Evolutionary conservation across 1,139 yeast species (phyloP).

Genomic region (Debaryomyces subglobosus): DNA sequence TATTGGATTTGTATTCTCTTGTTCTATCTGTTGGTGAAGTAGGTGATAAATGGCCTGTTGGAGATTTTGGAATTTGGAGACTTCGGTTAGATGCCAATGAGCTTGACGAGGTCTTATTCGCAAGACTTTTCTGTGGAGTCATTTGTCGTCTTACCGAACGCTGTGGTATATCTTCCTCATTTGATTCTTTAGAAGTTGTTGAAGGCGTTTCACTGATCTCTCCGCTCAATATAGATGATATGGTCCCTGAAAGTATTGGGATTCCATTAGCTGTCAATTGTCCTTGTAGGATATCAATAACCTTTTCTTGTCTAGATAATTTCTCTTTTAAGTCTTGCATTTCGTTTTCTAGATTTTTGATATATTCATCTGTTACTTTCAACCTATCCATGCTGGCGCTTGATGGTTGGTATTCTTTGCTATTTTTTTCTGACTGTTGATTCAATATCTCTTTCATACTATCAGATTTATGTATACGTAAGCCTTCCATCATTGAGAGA

Average conservation of each 20-base stretch:
- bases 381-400: conserved; percentile 41
- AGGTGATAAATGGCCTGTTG: background rate
- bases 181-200: background rate
- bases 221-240: conserved; percentile 5
- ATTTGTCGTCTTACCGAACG: conserved; percentile 19
- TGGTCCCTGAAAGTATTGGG: conserved; percentile 7
- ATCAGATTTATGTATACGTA: conserved; percentile 5
- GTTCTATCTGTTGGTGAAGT: background rate
- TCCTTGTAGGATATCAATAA: conserved; percentile 23
- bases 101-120: background rate
- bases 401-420: conserved; percentile 34
- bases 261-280: conserved; percentile 13
- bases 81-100: background rate
- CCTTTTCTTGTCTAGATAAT: conserved; percentile 9
- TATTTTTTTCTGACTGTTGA: background rate
- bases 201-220: conserved; percentile 2
- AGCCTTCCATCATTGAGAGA: conserved; percentile 2
- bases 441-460: conserved; percentile 3
- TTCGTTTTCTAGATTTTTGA: conserved; percentile 41
- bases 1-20: conserved; percentile 14
- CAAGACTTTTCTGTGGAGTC: conserved; percentile 1
- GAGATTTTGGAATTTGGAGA: background rate
- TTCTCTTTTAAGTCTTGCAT: conserved; percentile 33
- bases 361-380: conserved; percentile 31
- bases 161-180: conserved; percentile 16